Evolutionary conservation across 768 basidiomycete species (phyloP).

Genomic region (Tylopilus plumbeoviolaceoides): DNA sequence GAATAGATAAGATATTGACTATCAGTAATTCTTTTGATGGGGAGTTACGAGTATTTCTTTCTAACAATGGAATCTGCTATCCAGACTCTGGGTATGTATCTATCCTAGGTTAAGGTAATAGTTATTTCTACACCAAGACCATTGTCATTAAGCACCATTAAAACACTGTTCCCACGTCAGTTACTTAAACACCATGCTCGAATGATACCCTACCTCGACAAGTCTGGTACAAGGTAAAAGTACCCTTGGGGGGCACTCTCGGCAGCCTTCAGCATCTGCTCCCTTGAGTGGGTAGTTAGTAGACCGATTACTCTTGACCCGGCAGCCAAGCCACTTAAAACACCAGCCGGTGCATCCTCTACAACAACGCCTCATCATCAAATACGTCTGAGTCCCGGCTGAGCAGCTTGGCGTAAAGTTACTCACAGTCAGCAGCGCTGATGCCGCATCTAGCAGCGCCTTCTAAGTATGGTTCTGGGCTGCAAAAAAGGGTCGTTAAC

Average conservation of each 20-base stretch:
- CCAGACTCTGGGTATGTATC: background rate
- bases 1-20: slow-evolving; percentile 9
- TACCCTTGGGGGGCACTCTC: slow-evolving; percentile 38
- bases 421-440: slow-evolving; percentile 37
- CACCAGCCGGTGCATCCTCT: slow-evolving; percentile 87
- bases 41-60: background rate
- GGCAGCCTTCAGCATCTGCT: slow-evolving; percentile 58
- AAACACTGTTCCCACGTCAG: slow-evolving; percentile 18
- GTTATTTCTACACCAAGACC: slow-evolving; percentile 38
- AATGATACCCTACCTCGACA: slow-evolving; percentile 53
- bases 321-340: slow-evolving; percentile 73
- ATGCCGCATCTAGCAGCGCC: slow-evolving; percentile 73
- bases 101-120: slow-evolving; percentile 6
- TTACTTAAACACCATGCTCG: background rate
- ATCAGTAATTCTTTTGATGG: slow-evolving; percentile 7
- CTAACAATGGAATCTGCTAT: background rate
- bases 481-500: slow-evolving; percentile 19
- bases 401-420: background rate
- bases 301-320: slow-evolving; percentile 84
- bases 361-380: slow-evolving; percentile 65
- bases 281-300: slow-evolving; percentile 72
- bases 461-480: slow-evolving; percentile 88
- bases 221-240: slow-evolving; percentile 62
- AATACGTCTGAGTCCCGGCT: background rate
- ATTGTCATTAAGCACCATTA: slow-evolving; percentile 28